Evolutionary conservation across 768 basidiomycete genomes (phyloP), one percentile per base, ranked within the genome.

Genomic region (Agrocybe pediades): DNA sequence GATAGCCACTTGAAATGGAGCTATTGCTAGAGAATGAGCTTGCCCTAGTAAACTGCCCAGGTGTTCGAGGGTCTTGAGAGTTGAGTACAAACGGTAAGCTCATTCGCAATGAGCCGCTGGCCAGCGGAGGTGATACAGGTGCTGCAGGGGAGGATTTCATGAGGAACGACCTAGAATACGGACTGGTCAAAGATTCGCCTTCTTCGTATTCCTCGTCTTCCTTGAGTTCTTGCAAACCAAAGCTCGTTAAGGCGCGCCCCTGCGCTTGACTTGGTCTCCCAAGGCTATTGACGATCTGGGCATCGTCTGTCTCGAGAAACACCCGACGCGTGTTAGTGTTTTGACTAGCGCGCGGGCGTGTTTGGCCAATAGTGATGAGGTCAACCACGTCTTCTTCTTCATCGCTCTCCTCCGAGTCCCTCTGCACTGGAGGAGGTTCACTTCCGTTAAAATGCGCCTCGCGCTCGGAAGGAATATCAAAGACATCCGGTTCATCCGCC

Each of bases 241-340:
- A 36, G 11, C 33, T 36, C n/a, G 33, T 15, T n/a, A n/a, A 36
- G n/a, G 3, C 13, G 13, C 33, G 33, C 13, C 5, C 3, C 26
- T 46, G 7, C 6, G 15, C 9, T 8, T 27, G 45, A 4, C 3
- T 27, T 36, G 33, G 13, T 6, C 17, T 46, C 8, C 11, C 7
- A 6, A 58, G 47, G 3, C 41, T 40, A 13, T 46, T 36, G 3
- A 55, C 45, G 20, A 51, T 67, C 41, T 71, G 66, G 7, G 60
- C 64, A 41, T 73, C 72, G 33, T 73, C 72, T 2, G 65, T 64
- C 9, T 70, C 70, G 46, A 71, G 49, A 16, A 62, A 65, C 8
- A 46, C 25, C 8, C 25, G 45, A 25, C 60, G 57, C 20, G 40
- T 11, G 40, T n/a, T n/a, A n/a, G n/a, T n/a, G n/a, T 43, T 2